Percentiles rank a stretch among this genome's conserved stretches.
Conservation (phyloP, 2,329 filamentous ascomycete species). For the Rasamsonia emersonii region DNA sequence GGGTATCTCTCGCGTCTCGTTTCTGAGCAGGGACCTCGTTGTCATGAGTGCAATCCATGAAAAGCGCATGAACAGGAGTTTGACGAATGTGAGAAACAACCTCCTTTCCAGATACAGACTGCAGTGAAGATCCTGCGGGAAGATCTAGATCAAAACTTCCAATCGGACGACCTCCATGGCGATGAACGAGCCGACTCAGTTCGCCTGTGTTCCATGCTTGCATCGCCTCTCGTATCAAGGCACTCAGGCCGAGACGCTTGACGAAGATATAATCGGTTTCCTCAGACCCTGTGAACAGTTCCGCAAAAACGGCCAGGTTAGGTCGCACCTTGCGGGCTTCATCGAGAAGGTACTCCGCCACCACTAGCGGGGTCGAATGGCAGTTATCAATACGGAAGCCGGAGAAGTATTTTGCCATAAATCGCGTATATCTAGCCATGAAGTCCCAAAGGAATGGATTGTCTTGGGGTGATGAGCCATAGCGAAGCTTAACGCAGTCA, state of each 20-base stretch:
- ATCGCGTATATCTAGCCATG: slow-evolving; percentile 85
- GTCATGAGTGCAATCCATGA: slow-evolving; percentile 99
- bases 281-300: slow-evolving; percentile 91
- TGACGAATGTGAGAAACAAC: slow-evolving; percentile 73
- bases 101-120: slow-evolving; percentile 39
- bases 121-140: slow-evolving; percentile 50
- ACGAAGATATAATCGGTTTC: slow-evolving; percentile 95
- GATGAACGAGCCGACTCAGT: slow-evolving; percentile 84
- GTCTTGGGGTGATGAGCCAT: slow-evolving; percentile 70
- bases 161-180: slow-evolving; percentile 86
- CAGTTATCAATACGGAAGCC: slow-evolving; percentile 98
- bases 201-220: slow-evolving; percentile 95
- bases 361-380: slow-evolving; percentile 88
- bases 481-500: slow-evolving; percentile 94
- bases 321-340: slow-evolving; percentile 82
- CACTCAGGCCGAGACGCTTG: slow-evolving; percentile 81
- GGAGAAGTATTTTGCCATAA: slow-evolving; percentile 90
- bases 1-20: slow-evolving; percentile 82
- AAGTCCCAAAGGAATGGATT: slow-evolving; percentile 92
- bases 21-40: slow-evolving; percentile 96
- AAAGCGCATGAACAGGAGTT: slow-evolving; percentile 83
- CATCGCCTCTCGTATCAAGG: slow-evolving; percentile 94
- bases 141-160: slow-evolving; percentile 96
- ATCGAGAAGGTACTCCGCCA: slow-evolving; percentile 91
- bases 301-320: slow-evolving; percentile 84